Evolutionary conservation across 129 eudicot genomes (phyloP), one percentile per base, ranked within the genome.

Genomic region (Tagetes erecta): DNA sequence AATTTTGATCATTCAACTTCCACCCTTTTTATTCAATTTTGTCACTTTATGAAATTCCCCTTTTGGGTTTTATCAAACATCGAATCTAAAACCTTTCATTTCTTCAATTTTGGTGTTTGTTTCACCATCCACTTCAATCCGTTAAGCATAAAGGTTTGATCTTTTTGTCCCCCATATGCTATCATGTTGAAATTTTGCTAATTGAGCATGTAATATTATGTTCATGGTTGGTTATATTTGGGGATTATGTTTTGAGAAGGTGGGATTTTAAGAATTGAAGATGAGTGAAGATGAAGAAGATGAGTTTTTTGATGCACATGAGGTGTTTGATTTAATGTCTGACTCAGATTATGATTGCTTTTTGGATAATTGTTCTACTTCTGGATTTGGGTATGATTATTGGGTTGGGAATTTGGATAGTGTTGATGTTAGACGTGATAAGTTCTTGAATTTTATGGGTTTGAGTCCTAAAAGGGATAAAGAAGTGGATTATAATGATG

Each of bases 371-470:
- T 85, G 84, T 74, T 80, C 85, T 38, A 76, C 85, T 75, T 67
- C 85, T n/a, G 83, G 79, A 52, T 38, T 84, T 30, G 88, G 80
- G 8, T 86, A 84, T 73, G 87, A 87, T 3, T 84, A 71, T 27
- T 89, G 96, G 96, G 73, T 73, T 13, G 76, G 71, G 56, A 78
- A 85, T 51, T 76, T 84, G 0, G 86, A 78, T 27, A 74, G 91
- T 80, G 87, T 84, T 9, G 81, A 72, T 36, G 82, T 81, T 72
- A 80, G 98, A 2, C 96, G 98, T 2, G 77, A 45, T 58, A 86
- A 72, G 67, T 80, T 90, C 20, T 62, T 87, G 75, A 81, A 72
- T 73, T 81, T 81, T 81, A 86, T 91, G 88, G 95, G 90, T 50
- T 81, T 87, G 53, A 72, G 51, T 69, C 64, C 82, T 41, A 84